Base-by-base conservation (phyloP, 2,329 filamentous ascomycete genomes). In the Paraphaeosphaeria minitans region DNA sequence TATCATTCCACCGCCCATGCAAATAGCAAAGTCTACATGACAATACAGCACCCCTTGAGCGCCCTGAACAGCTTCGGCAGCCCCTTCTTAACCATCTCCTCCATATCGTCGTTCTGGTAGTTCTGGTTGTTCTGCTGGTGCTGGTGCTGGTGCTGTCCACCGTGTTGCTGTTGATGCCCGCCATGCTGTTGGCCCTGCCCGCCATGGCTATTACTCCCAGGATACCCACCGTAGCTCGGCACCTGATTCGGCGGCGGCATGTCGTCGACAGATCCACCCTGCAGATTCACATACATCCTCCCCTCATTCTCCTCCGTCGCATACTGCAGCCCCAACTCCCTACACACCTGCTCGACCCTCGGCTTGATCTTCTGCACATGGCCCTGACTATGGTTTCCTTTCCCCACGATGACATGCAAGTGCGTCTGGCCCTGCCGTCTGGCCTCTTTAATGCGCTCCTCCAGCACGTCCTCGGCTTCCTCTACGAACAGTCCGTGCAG, bases 351-450 rank as follows among this genome's bases (percentile, higher is more conserved):
- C 80, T 98, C 93, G 45, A 98, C 92, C 61, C 91, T 85, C n/a
- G 95, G 95, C 80, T 96, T 97, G 77, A 99, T 88, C 83, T 95
- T 97, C 78, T 97, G 92, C 24, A 98, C 84, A 70, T 95, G 90
- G 65, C 88, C 85, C 10, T 80, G 81, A 52, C 88, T 92, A 80
- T 99, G 95, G 76, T 96, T 95, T 3, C 95, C 95, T 78, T 94
- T 96, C 71, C 95, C 95, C 31, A 98, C 94, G 71, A 99, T 97
- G 42, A 96, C 93, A 79, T 97, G 93, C 56, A 99, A 81, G 79
- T 97, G 92, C 21, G 82, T 86, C 80, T 96, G 89, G 0, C 91
- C 91, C 37, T 86, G 84, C 54, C 84, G 77, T 74, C 87, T 86
- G 58, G 93, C 93, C 66, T 91, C 88, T 66, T 87, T 86, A 72